Base-by-base conservation (phyloP, 345 rosid species). In the Salix udensis region DNA sequence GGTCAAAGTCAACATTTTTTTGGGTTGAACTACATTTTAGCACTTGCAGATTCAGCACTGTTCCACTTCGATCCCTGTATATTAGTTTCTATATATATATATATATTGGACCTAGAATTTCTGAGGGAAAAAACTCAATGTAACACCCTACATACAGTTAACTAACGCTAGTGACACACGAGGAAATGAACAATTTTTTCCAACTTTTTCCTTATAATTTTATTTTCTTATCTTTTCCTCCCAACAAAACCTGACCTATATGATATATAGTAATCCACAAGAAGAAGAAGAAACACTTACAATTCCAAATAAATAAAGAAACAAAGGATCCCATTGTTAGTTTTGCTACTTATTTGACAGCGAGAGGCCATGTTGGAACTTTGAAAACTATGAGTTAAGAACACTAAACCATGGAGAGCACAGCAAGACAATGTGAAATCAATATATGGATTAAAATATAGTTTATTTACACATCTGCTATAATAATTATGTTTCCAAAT, bases 401-500 rank as follows among this genome's bases (percentile, higher is more conserved):
- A 53, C 2, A 53, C 0, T 53, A 52, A 7, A 19, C 60, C 21
- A 21, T 21, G 7, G 60, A 53, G 10, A 19, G 23, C 24, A 53
- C 1, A 53, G 60, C 1, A 53, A 2, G 21, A 0, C 24, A 53
- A 2, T 21, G 60, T 2, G 60, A 53, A 21, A 53, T 53, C 60
- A 19, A 53, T 3, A 53, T 3, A 10, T n/a, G 26, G n/a, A 13
- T 34, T 4, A 46, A 42, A 31, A 26, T 42, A 30, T 28, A 31
- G 26, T 19, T 16, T 16, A 28, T 62, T 4, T 62, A 18, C 52
- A 46, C 61, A 24, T 39, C 21, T 24, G 18, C 64, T 52, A 23
- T 39, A 39, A 68, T 67, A 34, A 53, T 75, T 37, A 68, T 67
- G 76, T 71, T 53, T 24, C 78, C 75, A 14, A 71, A 65, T 65